Conservation (phyloP, 257 asterid species). For the Capsicum pubescens region DNA sequence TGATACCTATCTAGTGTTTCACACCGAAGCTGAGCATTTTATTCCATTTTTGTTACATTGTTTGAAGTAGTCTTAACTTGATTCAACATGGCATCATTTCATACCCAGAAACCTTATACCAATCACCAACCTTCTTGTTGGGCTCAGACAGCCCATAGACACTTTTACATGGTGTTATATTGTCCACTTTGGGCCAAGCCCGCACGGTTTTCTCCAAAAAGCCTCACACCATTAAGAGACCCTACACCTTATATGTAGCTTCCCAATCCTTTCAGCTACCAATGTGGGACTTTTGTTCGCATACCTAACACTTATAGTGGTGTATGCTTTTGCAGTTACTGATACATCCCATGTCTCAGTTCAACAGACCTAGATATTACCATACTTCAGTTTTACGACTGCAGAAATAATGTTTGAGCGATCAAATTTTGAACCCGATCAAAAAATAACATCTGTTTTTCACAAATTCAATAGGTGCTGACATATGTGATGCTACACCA, state of each 20-base stretch:
- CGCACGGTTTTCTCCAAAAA: too few relatives aligned
- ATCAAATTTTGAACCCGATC: not conserved
- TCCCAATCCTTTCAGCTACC: too few relatives aligned
- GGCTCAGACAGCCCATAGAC: too few relatives aligned
- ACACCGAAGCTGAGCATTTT: not conserved
- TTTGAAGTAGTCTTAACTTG: not conserved
- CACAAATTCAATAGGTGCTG: constrained; percentile 11
- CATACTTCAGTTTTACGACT: not conserved
- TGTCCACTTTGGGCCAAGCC: too few relatives aligned
- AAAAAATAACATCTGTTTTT: not conserved
- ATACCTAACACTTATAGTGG: not conserved
- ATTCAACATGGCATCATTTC: constrained; percentile 16
- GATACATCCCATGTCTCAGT: not conserved
- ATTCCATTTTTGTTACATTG: not conserved
- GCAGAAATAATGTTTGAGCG: not conserved
- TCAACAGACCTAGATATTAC: not conserved
- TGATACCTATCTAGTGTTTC: not conserved
- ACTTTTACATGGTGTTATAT: too few relatives aligned
- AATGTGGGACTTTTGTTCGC: too few relatives aligned
- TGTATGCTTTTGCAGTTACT: not conserved
- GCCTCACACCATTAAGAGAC: too few relatives aligned
- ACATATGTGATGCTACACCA: not conserved
- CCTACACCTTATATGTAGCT: too few relatives aligned
- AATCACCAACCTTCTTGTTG: not conserved
- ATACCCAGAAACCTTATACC: constrained; percentile 4